Conservation (phyloP, 2,329 filamentous ascomycete species). For the Fusarium sp. region DNA sequence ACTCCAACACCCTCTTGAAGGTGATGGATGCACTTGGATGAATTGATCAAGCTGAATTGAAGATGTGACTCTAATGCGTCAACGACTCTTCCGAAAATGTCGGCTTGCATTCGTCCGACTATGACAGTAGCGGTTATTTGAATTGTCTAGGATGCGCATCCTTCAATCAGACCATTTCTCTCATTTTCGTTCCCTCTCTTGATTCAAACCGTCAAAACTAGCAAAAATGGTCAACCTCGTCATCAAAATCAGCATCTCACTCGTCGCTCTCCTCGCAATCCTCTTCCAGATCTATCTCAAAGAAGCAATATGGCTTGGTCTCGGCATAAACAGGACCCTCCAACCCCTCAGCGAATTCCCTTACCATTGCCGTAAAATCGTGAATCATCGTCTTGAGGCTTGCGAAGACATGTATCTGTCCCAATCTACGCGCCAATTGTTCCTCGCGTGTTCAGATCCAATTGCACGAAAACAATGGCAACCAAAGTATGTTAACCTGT, state of each 20-base stretch:
- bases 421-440: constrained; percentile 33
- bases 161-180: not conserved
- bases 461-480: constrained; percentile 27
- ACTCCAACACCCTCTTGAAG: not conserved
- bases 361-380: constrained; percentile 39
- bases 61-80: accelerated
- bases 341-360: constrained; percentile 39
- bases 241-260: constrained; percentile 28
- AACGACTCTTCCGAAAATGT: not conserved
- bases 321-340: constrained; percentile 32
- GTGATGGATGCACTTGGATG: not conserved
- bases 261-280: constrained; percentile 13
- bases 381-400: constrained; percentile 26
- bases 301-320: constrained; percentile 32
- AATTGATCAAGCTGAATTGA: not conserved
- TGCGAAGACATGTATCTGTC: constrained; percentile 44
- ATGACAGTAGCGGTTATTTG: not conserved
- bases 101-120: not conserved
- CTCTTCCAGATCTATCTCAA: constrained; percentile 40
- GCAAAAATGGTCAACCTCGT: constrained; percentile 2
- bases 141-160: not conserved
- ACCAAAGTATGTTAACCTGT: constrained; percentile 28
- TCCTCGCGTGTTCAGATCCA: constrained; percentile 40
- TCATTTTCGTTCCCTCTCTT: too few species aligned
- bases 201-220: too few species aligned